Base-by-base conservation (phyloP, 805 yeast species). In the Sugiyamaella qingdaonensis region DNA sequence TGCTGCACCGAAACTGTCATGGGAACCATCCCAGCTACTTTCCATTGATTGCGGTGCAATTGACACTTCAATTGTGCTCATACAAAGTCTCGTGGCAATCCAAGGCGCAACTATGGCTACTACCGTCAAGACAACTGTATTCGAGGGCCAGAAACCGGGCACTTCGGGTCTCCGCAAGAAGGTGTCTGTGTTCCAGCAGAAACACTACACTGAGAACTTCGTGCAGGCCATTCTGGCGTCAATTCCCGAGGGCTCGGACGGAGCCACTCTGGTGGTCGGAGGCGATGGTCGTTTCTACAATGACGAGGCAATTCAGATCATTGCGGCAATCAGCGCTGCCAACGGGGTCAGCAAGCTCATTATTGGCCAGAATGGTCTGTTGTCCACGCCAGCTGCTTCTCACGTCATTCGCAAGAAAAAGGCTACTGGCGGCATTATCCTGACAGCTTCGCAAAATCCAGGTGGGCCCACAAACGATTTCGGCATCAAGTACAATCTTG, bases 211-310 rank as follows among this genome's bases (percentile, higher is more conserved):
- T 1, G 98, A 92, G 70, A 92, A 94, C 75, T 92, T 92, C 73
- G 79, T 94, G 61, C 99, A 92, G 71, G 80, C 97, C 7, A 79
- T 89, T 55, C 69, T 91, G 52, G 81, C 81, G 53, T 81, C 97
- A 35, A 91, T 92, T 61, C 98, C 98, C 18, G 96, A 92, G 69
- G 97, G 97, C 29, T 73, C 84, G 7, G 52, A 79, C 52, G 86
- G 74, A 54, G 77, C 97, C 2, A 81, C 86, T 2, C 74, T 92
- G 55, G 97, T 91, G 1, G 84, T 92, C 59, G 99, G 99, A 55
- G 99, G 99, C 55, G 99, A 92, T 68, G 98, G 98, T 45, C 84
- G 99, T 62, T 92, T 76, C 76, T 94, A 89, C 75, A 91, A 91
- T 67, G 86, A 81, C 61, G 78, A 76, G 44, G 91, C 90, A 39